Evolutionary conservation across 1,284 basidiomycete species (phyloP).

Genomic region (Trametes hirsuta): DNA sequence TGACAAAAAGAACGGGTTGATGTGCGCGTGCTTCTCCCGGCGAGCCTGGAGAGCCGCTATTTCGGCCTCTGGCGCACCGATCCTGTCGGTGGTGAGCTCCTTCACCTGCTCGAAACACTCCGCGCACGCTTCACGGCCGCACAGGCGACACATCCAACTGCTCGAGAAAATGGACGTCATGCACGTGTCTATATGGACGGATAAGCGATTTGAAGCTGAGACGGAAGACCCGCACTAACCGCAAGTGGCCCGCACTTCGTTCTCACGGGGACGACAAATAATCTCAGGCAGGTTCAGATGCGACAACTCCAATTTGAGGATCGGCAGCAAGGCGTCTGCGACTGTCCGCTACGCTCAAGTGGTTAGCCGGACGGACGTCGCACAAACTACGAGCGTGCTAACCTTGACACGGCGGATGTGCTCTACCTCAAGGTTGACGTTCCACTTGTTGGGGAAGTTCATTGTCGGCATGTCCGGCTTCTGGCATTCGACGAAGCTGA

Average conservation of each 20-base stretch:
- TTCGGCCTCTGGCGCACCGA: conserved; percentile 50
- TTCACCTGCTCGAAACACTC: conserved; percentile 79
- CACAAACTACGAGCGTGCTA: conserved; percentile 1
- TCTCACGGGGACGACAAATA: conserved; percentile 74
- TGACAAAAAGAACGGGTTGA: conserved; percentile 73
- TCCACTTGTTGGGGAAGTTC: conserved; percentile 72
- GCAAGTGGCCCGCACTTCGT: conserved; percentile 81
- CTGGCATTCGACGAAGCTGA: conserved; percentile 68
- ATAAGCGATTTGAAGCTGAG: conserved; percentile 17
- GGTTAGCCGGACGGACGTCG: not conserved
- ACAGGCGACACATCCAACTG: conserved; percentile 88
- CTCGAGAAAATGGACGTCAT: conserved; percentile 90
- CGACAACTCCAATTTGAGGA: conserved; percentile 67
- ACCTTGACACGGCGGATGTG: conserved; percentile 68
- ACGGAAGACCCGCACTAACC: conserved; percentile 51
- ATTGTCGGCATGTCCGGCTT: conserved; percentile 59
- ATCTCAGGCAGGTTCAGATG: conserved; percentile 67
- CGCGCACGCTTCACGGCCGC: conserved; percentile 88
- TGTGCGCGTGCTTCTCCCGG: conserved; percentile 63
- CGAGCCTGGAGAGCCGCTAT: conserved; percentile 50
- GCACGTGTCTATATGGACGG: conserved; percentile 72
- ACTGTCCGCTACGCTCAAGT: conserved; percentile 55
- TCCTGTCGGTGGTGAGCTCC: conserved; percentile 59
- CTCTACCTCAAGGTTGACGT: conserved; percentile 49
- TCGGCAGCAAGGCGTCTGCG: conserved; percentile 69